Evolutionary conservation across 345 rosid genomes (phyloP).

Genomic region (Alliaria petiolata): DNA sequence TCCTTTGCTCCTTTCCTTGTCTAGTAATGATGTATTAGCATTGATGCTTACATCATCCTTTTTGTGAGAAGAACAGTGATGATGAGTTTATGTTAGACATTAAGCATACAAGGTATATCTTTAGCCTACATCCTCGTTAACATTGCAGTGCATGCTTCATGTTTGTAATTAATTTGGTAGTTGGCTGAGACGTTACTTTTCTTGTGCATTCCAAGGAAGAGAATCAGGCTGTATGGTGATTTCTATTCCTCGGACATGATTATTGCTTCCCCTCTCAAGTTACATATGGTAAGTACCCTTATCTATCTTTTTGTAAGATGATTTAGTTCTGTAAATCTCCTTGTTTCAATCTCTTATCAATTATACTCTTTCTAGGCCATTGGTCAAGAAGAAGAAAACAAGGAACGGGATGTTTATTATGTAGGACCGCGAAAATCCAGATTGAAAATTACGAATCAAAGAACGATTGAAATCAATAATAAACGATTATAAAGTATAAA

Average conservation of each 20-base stretch:
- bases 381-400: constrained; percentile 47
- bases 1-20: too few species aligned
- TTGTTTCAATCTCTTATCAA: neutral
- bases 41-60: too few species aligned
- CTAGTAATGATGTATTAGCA: too few species aligned
- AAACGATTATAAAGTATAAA: too few species aligned
- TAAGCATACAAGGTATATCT: constrained; percentile 70
- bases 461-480: too few species aligned
- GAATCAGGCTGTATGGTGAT: constrained; percentile 72
- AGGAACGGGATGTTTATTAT: constrained; percentile 66
- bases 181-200: too few species aligned
- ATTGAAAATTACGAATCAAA: too few species aligned
- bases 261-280: constrained; percentile 74
- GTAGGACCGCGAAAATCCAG: too few species aligned
- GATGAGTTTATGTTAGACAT: constrained; percentile 81
- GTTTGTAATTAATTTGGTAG: neutral
- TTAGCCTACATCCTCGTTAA: neutral
- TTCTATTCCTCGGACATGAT: constrained; percentile 82
- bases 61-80: constrained; percentile 53
- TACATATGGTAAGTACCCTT: constrained; percentile 47
- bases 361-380: constrained; percentile 51
- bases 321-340: neutral
- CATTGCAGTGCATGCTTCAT: neutral
- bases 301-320: neutral
- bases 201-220: constrained; percentile 50